These are phyloP conservation scores for Ceratobasidium papillatum DNA, from an alignment of 1,284 basidiomycete genomes.

Conservation along the genomic window DNA sequence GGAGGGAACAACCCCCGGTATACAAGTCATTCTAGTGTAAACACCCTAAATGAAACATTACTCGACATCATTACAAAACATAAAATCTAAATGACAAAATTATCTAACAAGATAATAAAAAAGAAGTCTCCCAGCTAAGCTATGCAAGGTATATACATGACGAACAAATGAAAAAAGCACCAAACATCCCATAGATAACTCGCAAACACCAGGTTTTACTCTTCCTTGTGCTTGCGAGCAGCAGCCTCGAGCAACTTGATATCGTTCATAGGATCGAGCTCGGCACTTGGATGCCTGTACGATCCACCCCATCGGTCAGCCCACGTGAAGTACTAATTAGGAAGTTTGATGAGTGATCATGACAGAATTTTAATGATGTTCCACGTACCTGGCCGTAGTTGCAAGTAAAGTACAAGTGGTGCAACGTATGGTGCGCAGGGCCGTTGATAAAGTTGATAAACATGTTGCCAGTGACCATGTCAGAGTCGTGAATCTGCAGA, in stretches of 20 bases:
- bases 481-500: constrained; percentile 93
- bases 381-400: constrained; percentile 83
- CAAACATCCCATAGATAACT: not conserved
- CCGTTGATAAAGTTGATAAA: constrained; percentile 95
- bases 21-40: no score
- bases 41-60: not conserved
- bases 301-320: constrained; percentile 86
- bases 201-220: not conserved
- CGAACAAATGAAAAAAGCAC: not conserved
- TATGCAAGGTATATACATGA: not conserved
- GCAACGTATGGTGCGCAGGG: constrained; percentile 96
- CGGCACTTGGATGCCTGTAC: constrained; percentile 85
- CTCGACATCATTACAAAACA: not conserved
- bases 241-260: constrained; percentile 53
- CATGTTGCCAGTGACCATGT: constrained; percentile 95
- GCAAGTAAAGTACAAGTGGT: constrained; percentile 95
- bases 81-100: constrained; percentile 4
- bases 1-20: no score
- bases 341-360: constrained; percentile 20
- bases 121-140: not conserved
- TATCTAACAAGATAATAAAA: not conserved
- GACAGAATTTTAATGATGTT: not conserved
- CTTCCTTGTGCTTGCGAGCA: constrained; percentile 9
- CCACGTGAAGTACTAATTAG: constrained; percentile 87
- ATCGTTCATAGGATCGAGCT: constrained; percentile 87